phyloP scores from a whole-genome alignment of 805 yeast species.

The Kregervanrija pseudodelftensis region DNA sequence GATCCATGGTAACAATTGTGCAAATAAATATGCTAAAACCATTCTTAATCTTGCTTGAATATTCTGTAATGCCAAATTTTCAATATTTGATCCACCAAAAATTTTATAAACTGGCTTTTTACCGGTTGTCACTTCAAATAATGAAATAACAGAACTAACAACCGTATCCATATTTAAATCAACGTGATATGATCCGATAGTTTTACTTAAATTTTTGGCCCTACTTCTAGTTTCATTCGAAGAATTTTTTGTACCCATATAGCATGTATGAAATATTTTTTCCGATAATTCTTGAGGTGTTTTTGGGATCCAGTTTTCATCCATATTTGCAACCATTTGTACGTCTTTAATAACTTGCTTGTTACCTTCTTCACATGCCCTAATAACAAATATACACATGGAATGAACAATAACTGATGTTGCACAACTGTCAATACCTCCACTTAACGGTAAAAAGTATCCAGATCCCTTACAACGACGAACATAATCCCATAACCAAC shows the following conservation, averaged over 20 bases:
- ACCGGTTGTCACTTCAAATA: conserved; percentile 88
- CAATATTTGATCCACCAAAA: conserved; percentile 88
- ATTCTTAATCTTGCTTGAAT: conserved; percentile 94
- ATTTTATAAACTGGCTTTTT: conserved; percentile 82
- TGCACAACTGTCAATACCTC: conserved; percentile 98
- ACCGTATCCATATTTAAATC: conserved; percentile 87
- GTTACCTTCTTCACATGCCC: conserved; percentile 63
- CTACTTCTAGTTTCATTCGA: conserved; percentile 79
- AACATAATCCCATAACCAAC: conserved; percentile 98
- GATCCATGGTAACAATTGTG: conserved; percentile 93
- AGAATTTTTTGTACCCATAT: conserved; percentile 95
- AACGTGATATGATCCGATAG: conserved; percentile 82
- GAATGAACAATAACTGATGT: conserved; percentile 91
- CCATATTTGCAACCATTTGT: conserved; percentile 41
- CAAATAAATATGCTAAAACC: conserved; percentile 91
- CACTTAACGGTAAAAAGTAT: conserved; percentile 86
- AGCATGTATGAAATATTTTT: conserved; percentile 78
- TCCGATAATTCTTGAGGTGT: conserved; percentile 71
- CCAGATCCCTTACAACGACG: conserved; percentile 90
- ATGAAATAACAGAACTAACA: conserved; percentile 62
- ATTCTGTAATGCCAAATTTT: conserved; percentile 90
- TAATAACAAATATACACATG: conserved; percentile 82
- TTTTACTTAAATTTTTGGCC: conserved; percentile 66
- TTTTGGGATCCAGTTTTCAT: conserved; percentile 54
- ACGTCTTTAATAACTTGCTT: conserved; percentile 73